Base-by-base conservation (phyloP, 768 basidiomycete species). In the Xerocomellus amylosporus region DNA sequence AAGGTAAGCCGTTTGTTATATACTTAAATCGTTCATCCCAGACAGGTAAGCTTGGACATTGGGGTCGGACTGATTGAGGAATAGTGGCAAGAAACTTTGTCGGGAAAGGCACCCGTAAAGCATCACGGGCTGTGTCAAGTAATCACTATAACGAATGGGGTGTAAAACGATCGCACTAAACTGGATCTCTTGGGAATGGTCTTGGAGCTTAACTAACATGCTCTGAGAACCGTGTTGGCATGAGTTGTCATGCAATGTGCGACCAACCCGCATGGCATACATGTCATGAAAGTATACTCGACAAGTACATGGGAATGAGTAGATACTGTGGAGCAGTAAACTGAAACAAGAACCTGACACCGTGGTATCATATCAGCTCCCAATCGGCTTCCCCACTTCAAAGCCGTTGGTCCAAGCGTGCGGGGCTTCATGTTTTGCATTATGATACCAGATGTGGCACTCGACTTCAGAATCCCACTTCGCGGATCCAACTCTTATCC, bases 361-460 rank as follows among this genome's bases (percentile, higher is more conserved):
- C 59, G 38, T 64, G 63, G 61, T 58, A 71, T 64, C 73, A 74
- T 70, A 81, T 86, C 87, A 90, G 89, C 89, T 91, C 90, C 90
- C 89, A 90, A 89, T 91, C 90, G 85, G 77, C 83, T 81, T 77
- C 77, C 81, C 77, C 75, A 71, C 78, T 67, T 66, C 53, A 75
- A 77, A 82, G 81, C 82, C 84, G 88, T 94, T 93, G 92, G 92
- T 93, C 79, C 79, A 94, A 94, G 92, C 92, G 92, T 94, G 92
- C 93, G 92, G 87, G 88, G 88, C 92, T 92, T 88, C 85, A 79
- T 93, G 84, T 88, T 84, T 71, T 93, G 92, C 90, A 87, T 87
- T 85, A 77, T 81, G 80, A 73, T 65, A 59, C 63, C 64, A 64
- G 57, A 60, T 58, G 63, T 60, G 56, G 56, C 62, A 53, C 61